These are phyloP conservation scores for Colletotrichum trifolii DNA, from an alignment of 2,329 filamentous ascomycete genomes.

Conservation along the genomic window DNA sequence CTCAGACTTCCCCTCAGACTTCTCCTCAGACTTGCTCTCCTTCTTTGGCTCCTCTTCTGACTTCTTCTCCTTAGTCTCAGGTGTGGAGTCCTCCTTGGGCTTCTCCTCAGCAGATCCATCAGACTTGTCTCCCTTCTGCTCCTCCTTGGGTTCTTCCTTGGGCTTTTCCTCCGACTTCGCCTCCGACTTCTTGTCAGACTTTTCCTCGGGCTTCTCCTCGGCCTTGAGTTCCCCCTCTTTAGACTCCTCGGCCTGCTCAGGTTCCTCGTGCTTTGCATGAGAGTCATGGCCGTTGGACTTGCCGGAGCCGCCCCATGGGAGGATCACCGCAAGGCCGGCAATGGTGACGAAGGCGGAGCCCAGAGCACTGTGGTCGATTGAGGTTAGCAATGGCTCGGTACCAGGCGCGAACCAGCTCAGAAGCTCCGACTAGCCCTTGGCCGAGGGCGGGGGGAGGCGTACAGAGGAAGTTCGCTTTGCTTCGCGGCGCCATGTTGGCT, in stretches of 20 bases:
- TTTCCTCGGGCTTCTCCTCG: slow-evolving; percentile 36
- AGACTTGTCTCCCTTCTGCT: slow-evolving; percentile 36
- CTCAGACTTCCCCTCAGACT: slow-evolving; percentile 29
- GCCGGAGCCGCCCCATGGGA: slow-evolving; percentile 24
- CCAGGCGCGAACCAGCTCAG: not conserved
- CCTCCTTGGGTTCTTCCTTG: slow-evolving; percentile 28
- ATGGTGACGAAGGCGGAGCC: slow-evolving; percentile 24
- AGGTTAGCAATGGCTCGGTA: not conserved
- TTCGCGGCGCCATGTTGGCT: slow-evolving; percentile 34
- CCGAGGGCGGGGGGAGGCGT: not conserved
- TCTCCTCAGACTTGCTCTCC: slow-evolving; percentile 38
- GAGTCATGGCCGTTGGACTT: slow-evolving; percentile 26
- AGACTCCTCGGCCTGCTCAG: not conserved
- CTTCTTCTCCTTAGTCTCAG: slow-evolving; percentile 27
- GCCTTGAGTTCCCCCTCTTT: not conserved
- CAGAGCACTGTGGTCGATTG: slow-evolving; percentile 15
- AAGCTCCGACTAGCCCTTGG: not conserved
- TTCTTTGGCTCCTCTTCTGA: slow-evolving; percentile 38
- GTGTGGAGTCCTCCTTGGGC: slow-evolving; percentile 29
- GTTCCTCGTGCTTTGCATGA: slow-evolving; percentile 25
- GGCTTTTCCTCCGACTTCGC: slow-evolving; percentile 20
- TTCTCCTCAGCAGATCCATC: slow-evolving; percentile 40
- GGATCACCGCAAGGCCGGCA: slow-evolving; percentile 30
- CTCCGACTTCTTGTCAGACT: slow-evolving; percentile 38
- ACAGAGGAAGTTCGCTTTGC: slow-evolving; percentile 35